Percentiles rank a stretch among this genome's conserved stretches.
Conservation (phyloP, 164 flowering plant species). For the Vitis labrusca region DNA sequence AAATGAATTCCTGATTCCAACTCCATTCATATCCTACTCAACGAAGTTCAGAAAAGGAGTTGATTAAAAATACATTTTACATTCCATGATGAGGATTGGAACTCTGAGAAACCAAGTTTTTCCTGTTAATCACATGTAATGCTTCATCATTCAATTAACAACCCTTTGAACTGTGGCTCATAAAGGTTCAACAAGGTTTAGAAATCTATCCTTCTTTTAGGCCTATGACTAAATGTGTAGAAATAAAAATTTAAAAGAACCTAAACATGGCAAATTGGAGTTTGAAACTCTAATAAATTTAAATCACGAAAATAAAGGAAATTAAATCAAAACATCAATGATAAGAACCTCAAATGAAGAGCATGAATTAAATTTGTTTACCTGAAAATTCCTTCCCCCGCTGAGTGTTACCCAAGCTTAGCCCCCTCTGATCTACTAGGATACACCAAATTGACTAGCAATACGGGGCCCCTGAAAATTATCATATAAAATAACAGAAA, state of each 20-base stretch:
- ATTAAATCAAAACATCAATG: background rate
- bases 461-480: background rate
- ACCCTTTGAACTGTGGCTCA: no score
- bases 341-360: background rate
- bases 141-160: no score
- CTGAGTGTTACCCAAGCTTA: background rate
- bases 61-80: no score
- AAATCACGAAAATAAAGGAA: background rate
- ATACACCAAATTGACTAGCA: slow-evolving; percentile 4
- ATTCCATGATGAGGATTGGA: no score
- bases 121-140: no score
- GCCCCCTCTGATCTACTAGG: background rate
- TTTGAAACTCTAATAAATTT: background rate
- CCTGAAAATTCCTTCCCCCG: background rate
- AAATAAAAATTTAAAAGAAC: background rate
- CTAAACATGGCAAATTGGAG: no score
- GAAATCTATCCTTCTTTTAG: background rate
- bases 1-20: no score
- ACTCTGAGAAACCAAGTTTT: no score
- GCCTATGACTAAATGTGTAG: background rate
- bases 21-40: no score
- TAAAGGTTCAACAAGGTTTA: no score
- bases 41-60: no score
- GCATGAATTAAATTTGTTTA: background rate
- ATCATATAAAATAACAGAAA: background rate